Percentiles rank a stretch among this genome's conserved stretches.
phyloP scores from a whole-genome alignment of 306 rosid genomes.

The Dryas octopetala region DNA sequence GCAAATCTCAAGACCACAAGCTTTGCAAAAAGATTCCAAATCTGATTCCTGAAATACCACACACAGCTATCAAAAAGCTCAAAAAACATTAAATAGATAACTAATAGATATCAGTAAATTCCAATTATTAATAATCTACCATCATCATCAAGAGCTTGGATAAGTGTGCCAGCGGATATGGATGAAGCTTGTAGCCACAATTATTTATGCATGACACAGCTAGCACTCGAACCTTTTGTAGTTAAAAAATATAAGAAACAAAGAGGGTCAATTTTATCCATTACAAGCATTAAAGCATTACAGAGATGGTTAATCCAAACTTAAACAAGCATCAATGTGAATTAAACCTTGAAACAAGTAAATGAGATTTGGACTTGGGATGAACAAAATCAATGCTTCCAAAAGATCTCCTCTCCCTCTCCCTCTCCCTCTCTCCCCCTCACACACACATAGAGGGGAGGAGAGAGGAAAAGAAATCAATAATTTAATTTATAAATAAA shows the following conservation, averaged over 20 bases:
- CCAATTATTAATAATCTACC: slow-evolving; percentile 46
- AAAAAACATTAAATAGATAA: not conserved
- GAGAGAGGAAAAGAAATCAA: not conserved
- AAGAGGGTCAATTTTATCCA: not conserved
- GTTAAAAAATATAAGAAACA: slow-evolving; percentile 4
- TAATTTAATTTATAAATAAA: not conserved
- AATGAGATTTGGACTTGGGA: not conserved
- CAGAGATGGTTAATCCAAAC: not conserved
- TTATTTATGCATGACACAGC: slow-evolving; percentile 74
- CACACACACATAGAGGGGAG: not conserved
- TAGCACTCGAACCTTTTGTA: slow-evolving; percentile 60
- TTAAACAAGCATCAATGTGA: not conserved
- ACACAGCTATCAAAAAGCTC: slow-evolving; percentile 2
- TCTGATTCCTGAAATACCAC: slow-evolving; percentile 59
- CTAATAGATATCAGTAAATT: not conserved
- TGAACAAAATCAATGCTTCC: slow-evolving; percentile 6
- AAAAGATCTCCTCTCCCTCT: too few species aligned
- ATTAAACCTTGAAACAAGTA: not conserved
- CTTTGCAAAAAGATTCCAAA: slow-evolving; percentile 60
- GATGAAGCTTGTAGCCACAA: slow-evolving; percentile 86
- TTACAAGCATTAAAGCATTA: not conserved
- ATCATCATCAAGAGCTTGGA: slow-evolving; percentile 68
- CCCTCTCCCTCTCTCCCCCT: too few species aligned
- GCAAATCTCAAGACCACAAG: slow-evolving; percentile 59
- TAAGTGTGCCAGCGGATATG: slow-evolving; percentile 63